Conservation (phyloP, 1,284 basidiomycete genomes). For the Fomes fomentarius region DNA sequence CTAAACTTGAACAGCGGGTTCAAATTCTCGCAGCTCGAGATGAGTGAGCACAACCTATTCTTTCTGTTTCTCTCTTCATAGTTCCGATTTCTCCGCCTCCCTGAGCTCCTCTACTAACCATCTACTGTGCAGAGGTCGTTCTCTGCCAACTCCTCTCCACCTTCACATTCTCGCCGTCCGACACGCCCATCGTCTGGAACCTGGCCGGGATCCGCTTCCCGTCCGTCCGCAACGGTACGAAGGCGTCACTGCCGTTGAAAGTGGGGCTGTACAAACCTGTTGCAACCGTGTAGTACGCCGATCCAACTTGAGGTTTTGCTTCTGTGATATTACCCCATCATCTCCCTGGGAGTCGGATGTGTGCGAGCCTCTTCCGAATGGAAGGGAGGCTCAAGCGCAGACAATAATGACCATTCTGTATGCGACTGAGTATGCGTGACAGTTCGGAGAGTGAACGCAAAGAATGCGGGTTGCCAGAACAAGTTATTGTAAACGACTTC, state of each 20-base stretch:
- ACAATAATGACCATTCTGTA: too few species aligned
- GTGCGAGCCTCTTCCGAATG: too few species aligned
- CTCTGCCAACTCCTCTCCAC: conserved; percentile 4
- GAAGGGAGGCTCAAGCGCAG: too few species aligned
- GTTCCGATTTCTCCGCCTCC: too few species aligned
- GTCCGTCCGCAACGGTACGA: not conserved
- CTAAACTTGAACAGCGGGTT: not conserved
- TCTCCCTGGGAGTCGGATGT: too few species aligned
- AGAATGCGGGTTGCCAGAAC: too few species aligned
- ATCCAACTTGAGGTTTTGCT: too few species aligned
- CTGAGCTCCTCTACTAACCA: not conserved
- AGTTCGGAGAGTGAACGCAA: too few species aligned
- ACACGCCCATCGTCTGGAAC: conserved; percentile 11
- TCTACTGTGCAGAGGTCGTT: conserved; percentile 4
- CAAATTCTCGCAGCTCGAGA: conserved; percentile 7
- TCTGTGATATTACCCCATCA: too few species aligned
- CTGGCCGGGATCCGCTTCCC: conserved; percentile 1
- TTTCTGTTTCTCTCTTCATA: too few species aligned
- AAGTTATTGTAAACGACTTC: too few species aligned
- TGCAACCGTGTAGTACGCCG: not conserved
- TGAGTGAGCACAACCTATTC: conserved; percentile 1
- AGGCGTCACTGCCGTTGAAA: not conserved
- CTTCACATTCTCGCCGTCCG: conserved; percentile 9
- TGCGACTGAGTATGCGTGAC: too few species aligned
- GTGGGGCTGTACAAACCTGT: not conserved